These are phyloP conservation scores for Pseudogymnoascus sp. DNA, from an alignment of 2,329 filamentous ascomycete species.

Conservation along the genomic window DNA sequence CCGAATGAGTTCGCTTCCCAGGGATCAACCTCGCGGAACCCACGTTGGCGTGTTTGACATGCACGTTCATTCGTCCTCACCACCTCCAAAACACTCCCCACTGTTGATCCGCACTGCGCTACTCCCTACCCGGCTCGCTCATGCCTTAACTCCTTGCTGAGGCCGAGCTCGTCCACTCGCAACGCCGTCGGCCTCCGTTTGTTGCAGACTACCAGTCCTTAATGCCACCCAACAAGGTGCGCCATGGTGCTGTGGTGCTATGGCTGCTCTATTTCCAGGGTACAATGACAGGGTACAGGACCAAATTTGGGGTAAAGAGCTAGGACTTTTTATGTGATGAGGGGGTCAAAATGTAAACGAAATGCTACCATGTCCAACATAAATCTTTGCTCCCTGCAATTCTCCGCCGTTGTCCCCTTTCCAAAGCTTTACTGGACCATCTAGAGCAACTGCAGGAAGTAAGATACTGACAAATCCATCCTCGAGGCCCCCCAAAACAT, in stretches of 20 bases:
- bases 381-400: background rate
- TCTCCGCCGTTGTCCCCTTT: background rate
- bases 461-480: background rate
- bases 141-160: background rate
- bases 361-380: background rate
- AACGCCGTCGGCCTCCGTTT: background rate
- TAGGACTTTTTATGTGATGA: background rate
- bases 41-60: background rate
- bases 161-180: background rate
- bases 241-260: background rate
- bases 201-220: background rate
- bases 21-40: background rate
- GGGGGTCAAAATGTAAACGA: background rate
- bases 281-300: background rate
- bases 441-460: background rate
- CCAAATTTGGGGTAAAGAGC: background rate
- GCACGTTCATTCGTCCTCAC: background rate
- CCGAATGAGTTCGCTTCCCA: background rate
- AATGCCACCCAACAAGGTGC: background rate
- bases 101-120: background rate
- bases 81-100: conserved; percentile 1
- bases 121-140: background rate
- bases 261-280: background rate
- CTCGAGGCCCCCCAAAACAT: background rate
- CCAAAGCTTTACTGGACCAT: background rate